Base-by-base conservation (phyloP, 169 alveolate genomes). In the Plasmodium vivax region DNA sequence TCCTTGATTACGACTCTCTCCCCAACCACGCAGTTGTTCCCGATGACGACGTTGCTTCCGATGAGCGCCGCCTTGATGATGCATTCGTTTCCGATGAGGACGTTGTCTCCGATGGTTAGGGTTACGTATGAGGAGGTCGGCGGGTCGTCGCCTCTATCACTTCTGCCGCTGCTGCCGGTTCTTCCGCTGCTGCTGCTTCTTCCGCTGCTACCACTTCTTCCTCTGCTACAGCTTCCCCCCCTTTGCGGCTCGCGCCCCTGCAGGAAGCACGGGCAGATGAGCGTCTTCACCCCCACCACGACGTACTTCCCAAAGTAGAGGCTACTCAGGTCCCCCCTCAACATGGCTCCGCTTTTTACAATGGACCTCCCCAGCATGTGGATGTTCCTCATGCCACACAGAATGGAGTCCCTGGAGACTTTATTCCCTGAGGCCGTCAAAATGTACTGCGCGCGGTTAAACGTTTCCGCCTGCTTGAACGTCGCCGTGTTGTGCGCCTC, bases 21-120 rank as follows among this genome's bases (percentile, higher is more conserved):
- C 19, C 98, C 95, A 83, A 98, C 93, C 0, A 97, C 94, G 73
- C 98, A 97, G 87, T 97, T 97, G 80, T 98, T 96, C 47, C 99
- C 99, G 82, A 98, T 96, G 77, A 95, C 83, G 14, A 98, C 98
- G 93, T 93, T 85, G 84, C 94, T 95, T 30, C 98, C 99, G 19
- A 98, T 97, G 68, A 93, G 95, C 8, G 94, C 82, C 12, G 98
- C 97, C 88, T 97, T 95, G 27, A 98, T 82, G 58, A 96, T 96
- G 36, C 97, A 93, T 34, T 94, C 96, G 82, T 96, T 96, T 32
- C 97, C 99, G 38, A 98, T 97, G 88, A 85, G 97, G 38, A 97
- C 97, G 90, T 95, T 43, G 75, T 96, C 97, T 7, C 99, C 99
- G 34, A 97, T 96, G 43, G 90, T 82, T 87, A 96, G 82, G n/a